Base-by-base conservation (phyloP, 148 eudicot genomes). In the Mesembryanthemum crystallinum region DNA sequence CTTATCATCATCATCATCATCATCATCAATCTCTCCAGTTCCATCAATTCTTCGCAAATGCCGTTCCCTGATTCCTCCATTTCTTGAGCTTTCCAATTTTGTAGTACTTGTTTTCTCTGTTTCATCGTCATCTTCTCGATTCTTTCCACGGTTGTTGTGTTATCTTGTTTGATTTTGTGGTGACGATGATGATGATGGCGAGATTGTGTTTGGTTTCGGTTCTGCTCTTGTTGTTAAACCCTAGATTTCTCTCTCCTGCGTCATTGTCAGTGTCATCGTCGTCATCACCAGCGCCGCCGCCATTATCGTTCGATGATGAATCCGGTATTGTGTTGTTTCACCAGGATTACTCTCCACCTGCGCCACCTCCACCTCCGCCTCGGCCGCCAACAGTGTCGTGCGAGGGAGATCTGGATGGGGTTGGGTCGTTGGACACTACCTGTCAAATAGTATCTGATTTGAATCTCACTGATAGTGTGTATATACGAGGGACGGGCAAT, bases 291-390 rank as follows among this genome's bases (percentile, higher is more conserved):
- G 18, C 8, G 21, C 21, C 14, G 11, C 14, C 33, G n/a, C 37
- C 55, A 62, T 58, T 32, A 14, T 18, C 3, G 35, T 24, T 20
- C 14, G 78, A 39, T 13, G 67, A 71, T 15, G 79, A 80, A 69
- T 69, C 75, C 27, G 61, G 29, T 45, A 24, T 33, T 21, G 45
- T 42, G 25, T 43, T 76, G 13, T 75, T 54, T 10, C 79, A 71
- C 39, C 79, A 76, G 8, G 96, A 92, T 69, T 95, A 92, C 79
- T 81, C 97, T 3, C 98, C 98, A 57, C 97, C 97, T 1, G 77
- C 98, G 59, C 98, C 98, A 64, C 94, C 99, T 0, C 99, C 99
- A 0, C 99, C 99, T 6, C 97, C 89, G 80, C 98, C 94, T 23
- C 94, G 77, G 11, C 96, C 96, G 15, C 94, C 99, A 82, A 81